Evolutionary conservation across 805 yeast species (phyloP).

Genomic region (Torulaspora microellipsoides): DNA sequence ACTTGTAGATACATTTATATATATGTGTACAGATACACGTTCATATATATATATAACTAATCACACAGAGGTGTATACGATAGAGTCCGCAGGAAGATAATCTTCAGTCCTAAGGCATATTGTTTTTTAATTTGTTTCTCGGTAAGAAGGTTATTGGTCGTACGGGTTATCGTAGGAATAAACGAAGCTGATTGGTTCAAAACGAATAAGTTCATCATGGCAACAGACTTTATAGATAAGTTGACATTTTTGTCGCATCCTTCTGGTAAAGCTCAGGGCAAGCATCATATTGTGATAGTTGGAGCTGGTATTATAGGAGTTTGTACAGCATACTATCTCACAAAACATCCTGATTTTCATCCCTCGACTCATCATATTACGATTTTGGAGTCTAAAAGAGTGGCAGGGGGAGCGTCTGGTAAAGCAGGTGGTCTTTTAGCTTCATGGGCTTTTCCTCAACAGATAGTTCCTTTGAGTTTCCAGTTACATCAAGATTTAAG

Average conservation of each 20-base stretch:
- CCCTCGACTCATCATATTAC: slow-evolving; percentile 74
- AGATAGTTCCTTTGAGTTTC: slow-evolving; percentile 84
- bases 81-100: too few relatives aligned
- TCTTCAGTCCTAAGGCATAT: too few relatives aligned
- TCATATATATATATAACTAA: too few relatives aligned
- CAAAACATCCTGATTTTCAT: slow-evolving; percentile 76
- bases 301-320: slow-evolving; percentile 98
- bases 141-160: too few relatives aligned
- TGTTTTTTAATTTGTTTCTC: too few relatives aligned
- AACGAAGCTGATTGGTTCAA: not conserved
- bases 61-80: too few relatives aligned
- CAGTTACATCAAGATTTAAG: slow-evolving; percentile 79
- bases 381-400: slow-evolving; percentile 79
- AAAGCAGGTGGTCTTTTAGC: slow-evolving; percentile 96
- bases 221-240: slow-evolving; percentile 17
- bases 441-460: slow-evolving; percentile 95
- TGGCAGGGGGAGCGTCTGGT: slow-evolving; percentile 97
- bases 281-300: slow-evolving; percentile 74
- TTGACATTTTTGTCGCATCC: slow-evolving; percentile 21
- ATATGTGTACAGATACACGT: too few relatives aligned
- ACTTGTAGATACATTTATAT: too few relatives aligned
- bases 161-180: not conserved
- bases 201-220: slow-evolving; percentile 5
- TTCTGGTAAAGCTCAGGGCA: slow-evolving; percentile 40
- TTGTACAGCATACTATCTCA: slow-evolving; percentile 85